Evolutionary conservation across 2,329 filamentous ascomycete genomes (phyloP).

Genomic region (Teratosphaeria gauchensis): DNA sequence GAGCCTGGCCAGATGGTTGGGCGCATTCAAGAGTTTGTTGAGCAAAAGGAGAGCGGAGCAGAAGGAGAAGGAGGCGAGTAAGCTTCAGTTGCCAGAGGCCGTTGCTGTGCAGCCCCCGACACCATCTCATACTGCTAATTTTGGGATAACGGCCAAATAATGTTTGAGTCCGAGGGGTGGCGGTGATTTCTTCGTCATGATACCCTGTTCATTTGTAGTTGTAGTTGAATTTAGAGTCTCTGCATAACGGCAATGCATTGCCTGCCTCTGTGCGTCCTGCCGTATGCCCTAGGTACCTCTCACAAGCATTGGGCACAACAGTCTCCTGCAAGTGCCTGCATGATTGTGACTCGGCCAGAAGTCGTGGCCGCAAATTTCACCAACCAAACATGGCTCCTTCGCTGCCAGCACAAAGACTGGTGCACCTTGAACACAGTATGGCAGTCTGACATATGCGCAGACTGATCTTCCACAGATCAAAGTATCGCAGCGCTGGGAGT

Average conservation of each 20-base stretch:
- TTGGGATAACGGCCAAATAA: background rate
- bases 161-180: background rate
- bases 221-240: background rate
- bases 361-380: no score
- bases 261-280: no score
- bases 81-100: background rate
- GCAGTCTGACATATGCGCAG: background rate
- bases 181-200: background rate
- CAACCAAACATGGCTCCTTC: no score
- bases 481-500: background rate
- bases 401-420: background rate
- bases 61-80: background rate
- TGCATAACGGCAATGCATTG: background rate
- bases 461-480: background rate
- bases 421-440: background rate
- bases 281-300: no score
- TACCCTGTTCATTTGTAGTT: background rate
- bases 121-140: background rate
- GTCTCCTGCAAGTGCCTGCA: no score
- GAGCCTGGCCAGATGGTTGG: conserved; percentile 70
- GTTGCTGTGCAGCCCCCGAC: conserved; percentile 2
- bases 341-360: no score
- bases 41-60: conserved; percentile 28
- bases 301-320: no score
- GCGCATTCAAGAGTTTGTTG: conserved; percentile 79